Conservation (phyloP, 129 eudicot genomes). For the Oenanthe sinensis region DNA sequence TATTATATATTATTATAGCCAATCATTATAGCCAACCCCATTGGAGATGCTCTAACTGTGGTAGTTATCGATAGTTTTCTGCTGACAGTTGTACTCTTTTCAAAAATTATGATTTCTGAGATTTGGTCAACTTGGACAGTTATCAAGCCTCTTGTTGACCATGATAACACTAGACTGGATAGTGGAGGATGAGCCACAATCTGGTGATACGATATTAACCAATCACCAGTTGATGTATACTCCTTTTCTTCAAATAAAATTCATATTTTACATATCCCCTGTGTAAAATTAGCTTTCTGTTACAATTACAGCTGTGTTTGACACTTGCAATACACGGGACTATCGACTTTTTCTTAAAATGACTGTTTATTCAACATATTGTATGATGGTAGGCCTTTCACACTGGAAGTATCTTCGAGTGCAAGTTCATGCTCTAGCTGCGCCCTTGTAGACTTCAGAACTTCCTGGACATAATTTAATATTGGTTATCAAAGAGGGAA, state of each 20-base stretch:
- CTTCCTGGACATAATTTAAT: slow-evolving; percentile 44
- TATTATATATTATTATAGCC: too few species aligned
- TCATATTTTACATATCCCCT: background rate
- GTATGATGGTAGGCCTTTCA: slow-evolving; percentile 86
- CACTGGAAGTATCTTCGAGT: slow-evolving; percentile 57
- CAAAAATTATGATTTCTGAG: background rate
- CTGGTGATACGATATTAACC: background rate
- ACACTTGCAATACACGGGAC: background rate
- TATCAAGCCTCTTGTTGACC: too few species aligned
- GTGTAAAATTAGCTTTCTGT: background rate
- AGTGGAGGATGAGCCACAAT: background rate
- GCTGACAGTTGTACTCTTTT: too few species aligned
- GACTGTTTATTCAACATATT: slow-evolving; percentile 36
- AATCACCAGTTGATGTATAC: background rate
- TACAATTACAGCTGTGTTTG: background rate
- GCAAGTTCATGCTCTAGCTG: slow-evolving; percentile 88
- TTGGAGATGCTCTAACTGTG: too few species aligned
- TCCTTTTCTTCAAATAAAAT: background rate
- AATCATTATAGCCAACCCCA: too few species aligned
- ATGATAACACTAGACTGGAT: background rate
- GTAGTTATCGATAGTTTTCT: too few species aligned
- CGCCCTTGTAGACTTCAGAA: slow-evolving; percentile 72
- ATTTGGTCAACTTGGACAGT: background rate
- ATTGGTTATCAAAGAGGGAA: background rate
- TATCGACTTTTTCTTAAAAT: background rate